These are phyloP conservation scores for Botrytis squamosa DNA, from an alignment of 2,329 filamentous ascomycete species.

Conservation along the genomic window DNA sequence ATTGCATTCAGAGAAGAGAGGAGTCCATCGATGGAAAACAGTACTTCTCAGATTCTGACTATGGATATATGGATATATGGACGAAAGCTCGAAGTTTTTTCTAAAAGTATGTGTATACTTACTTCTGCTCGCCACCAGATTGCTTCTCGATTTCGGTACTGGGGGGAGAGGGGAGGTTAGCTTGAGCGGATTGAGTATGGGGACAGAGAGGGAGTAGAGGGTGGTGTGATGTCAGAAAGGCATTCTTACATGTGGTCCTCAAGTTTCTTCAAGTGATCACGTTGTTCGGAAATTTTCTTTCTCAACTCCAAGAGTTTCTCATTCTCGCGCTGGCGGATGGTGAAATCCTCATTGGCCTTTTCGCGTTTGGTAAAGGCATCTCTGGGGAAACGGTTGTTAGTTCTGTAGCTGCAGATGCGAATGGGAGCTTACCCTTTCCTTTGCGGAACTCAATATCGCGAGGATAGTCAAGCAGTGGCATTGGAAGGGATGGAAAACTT, in stretches of 20 bases:
- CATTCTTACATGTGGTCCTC: conserved; percentile 79
- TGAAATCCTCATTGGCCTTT: conserved; percentile 52
- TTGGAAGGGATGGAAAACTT: conserved; percentile 16
- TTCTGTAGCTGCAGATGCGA: neutral
- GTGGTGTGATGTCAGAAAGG: neutral
- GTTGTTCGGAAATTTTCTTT: conserved; percentile 72
- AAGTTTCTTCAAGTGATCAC: conserved; percentile 79
- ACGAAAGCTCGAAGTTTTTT: neutral
- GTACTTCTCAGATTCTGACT: conserved; percentile 8
- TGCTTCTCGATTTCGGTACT: conserved; percentile 77
- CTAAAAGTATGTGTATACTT: conserved; percentile 28
- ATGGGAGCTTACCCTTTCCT: conserved; percentile 3
- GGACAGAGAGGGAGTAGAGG: neutral
- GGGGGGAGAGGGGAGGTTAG: conserved; percentile 28
- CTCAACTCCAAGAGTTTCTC: conserved; percentile 66
- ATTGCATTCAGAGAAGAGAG: conserved; percentile 1
- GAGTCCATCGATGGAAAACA: neutral
- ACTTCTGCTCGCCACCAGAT: conserved; percentile 47
- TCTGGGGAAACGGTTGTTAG: conserved; percentile 48
- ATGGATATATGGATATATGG: neutral
- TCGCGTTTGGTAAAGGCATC: conserved; percentile 94
- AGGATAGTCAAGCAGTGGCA: conserved; percentile 7
- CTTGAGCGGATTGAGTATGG: neutral
- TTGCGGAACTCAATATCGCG: conserved; percentile 4
- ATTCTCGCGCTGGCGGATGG: conserved; percentile 23